These are phyloP conservation scores for Alternaria sp. DNA, from an alignment of 2,329 filamentous ascomycete genomes.

Conservation along the genomic window DNA sequence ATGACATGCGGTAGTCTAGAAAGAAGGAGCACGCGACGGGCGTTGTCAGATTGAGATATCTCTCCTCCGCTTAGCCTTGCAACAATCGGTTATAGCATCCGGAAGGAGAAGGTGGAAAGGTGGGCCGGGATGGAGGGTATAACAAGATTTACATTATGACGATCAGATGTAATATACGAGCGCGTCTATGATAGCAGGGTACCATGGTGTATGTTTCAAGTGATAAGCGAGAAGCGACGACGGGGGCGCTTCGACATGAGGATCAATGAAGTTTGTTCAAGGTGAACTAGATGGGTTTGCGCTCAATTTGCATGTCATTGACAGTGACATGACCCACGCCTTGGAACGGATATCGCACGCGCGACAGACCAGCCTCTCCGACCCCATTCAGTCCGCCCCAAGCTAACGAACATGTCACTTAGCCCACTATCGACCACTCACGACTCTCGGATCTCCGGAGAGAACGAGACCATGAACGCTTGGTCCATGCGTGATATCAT, in stretches of 20 bases:
- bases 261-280: neutral
- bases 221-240: neutral
- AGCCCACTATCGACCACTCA: neutral
- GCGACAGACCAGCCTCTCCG: neutral
- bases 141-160: neutral
- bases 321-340: neutral
- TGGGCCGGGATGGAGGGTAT: neutral
- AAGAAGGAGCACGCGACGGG: neutral
- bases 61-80: neutral
- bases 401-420: neutral
- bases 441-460: neutral
- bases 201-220: neutral
- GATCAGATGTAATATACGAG: neutral
- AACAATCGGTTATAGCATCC: neutral
- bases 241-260: neutral
- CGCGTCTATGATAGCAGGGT: constrained; percentile 4
- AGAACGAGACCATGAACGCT: neutral
- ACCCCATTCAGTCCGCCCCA: neutral
- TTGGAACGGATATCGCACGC: neutral
- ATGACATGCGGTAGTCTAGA: neutral
- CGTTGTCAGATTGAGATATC: neutral
- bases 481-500: neutral
- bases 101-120: neutral
- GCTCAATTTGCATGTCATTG: neutral
- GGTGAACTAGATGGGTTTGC: neutral